phyloP scores from a whole-genome alignment of 805 yeast species.

The Metschnikowia santaceciliae region DNA sequence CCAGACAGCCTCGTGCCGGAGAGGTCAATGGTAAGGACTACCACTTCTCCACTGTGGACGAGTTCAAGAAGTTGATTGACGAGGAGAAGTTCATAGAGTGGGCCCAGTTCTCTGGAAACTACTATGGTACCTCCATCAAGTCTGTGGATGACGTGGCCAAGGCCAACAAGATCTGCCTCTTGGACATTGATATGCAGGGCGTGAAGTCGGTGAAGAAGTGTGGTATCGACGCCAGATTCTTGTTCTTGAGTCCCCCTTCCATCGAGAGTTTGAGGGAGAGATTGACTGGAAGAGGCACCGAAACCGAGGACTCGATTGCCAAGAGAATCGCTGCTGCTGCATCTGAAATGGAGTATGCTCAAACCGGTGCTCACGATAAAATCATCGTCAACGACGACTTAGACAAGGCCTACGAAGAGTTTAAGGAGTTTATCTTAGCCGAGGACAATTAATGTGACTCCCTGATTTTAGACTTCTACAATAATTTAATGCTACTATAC shows the following conservation, averaged over 20 bases:
- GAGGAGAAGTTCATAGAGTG: constrained; percentile 84
- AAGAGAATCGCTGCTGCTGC: constrained; percentile 85
- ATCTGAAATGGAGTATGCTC: constrained; percentile 83
- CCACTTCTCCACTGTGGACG: constrained; percentile 77
- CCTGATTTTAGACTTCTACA: too few species aligned
- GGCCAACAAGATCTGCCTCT: constrained; percentile 72
- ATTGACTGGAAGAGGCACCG: constrained; percentile 89
- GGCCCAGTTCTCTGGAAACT: constrained; percentile 98
- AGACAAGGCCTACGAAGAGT: constrained; percentile 79
- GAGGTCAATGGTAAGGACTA: constrained; percentile 88
- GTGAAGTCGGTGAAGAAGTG: constrained; percentile 87
- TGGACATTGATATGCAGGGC: constrained; percentile 99
- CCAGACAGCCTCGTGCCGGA: constrained; percentile 88
- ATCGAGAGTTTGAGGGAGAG: constrained; percentile 72
- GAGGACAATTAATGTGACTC: constrained; percentile 9
- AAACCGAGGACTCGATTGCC: constrained; percentile 76
- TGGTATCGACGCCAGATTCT: constrained; percentile 74
- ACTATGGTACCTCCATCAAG: constrained; percentile 89
- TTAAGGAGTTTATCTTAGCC: constrained; percentile 69
- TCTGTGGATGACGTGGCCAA: constrained; percentile 72
- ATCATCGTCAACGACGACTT: constrained; percentile 87
- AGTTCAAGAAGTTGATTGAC: constrained; percentile 71
- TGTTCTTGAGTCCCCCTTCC: constrained; percentile 92
- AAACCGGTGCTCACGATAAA: constrained; percentile 89
- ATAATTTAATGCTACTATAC: too few species aligned